Conservation (phyloP, 164 flowering plant species). For the Houttuynia cordata region DNA sequence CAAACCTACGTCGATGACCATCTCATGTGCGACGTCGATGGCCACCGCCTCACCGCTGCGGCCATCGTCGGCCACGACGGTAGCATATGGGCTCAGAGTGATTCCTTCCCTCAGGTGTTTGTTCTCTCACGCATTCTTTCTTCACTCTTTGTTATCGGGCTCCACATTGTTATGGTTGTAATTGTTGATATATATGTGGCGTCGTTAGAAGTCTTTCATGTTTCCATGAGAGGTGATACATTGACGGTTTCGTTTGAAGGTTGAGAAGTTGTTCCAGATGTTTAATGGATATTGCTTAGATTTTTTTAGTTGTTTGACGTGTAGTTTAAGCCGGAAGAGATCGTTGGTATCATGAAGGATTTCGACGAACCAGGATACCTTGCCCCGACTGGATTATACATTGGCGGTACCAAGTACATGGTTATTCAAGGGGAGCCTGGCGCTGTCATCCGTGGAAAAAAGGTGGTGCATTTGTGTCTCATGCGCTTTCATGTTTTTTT, state of each 20-base stretch:
- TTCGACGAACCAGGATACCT: constrained; percentile 10
- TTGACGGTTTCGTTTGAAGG: no score
- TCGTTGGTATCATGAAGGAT: constrained; percentile 7
- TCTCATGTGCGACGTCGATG: no score
- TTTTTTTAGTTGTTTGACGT: neutral
- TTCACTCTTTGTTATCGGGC: neutral
- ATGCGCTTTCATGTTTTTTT: neutral
- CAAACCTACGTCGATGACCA: constrained; percentile 34
- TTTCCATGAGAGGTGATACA: no score
- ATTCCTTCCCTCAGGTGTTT: constrained; percentile 33
- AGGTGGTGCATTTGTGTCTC: constrained; percentile 4
- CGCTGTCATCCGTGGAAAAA: constrained; percentile 11
- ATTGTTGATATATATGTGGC: no score
- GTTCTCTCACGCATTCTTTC: no score
- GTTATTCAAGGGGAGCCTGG: constrained; percentile 12
- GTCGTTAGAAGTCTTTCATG: no score
- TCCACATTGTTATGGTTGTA: no score
- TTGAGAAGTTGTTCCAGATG: neutral
- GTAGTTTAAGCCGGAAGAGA: constrained; percentile 11
- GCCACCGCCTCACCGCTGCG: no score
- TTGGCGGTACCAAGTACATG: constrained; percentile 9
- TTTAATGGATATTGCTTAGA: neutral
- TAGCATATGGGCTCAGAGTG: constrained; percentile 40
- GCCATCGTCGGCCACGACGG: constrained; percentile 39
- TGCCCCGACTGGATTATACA: constrained; percentile 10